These are phyloP conservation scores for Fusarium ambrosium DNA, from an alignment of 2,329 filamentous ascomycete species.

Conservation along the genomic window DNA sequence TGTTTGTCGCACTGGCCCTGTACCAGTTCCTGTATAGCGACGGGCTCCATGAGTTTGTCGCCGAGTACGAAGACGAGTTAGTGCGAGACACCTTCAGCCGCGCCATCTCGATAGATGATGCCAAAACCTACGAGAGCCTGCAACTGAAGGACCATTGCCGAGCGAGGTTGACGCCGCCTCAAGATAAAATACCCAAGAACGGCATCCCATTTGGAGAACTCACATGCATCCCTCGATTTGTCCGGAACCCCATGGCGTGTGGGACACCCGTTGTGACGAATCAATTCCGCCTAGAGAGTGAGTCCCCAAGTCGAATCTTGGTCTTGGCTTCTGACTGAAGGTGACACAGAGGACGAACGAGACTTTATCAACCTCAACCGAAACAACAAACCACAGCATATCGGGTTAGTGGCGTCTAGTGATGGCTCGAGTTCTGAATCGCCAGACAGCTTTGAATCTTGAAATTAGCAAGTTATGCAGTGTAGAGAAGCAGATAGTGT, in stretches of 20 bases:
- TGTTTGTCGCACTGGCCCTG: conserved; percentile 28
- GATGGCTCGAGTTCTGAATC: not conserved
- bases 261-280: conserved; percentile 35
- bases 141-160: conserved; percentile 32
- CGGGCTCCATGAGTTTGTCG: conserved; percentile 31
- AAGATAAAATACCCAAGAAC: conserved; percentile 20
- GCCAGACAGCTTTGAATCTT: not conserved
- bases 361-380: conserved; percentile 34
- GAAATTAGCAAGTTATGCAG: not conserved
- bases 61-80: conserved; percentile 37
- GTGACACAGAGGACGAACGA: conserved; percentile 9
- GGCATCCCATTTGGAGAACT: conserved; percentile 19
- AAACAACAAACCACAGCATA: conserved; percentile 30
- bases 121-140: conserved; percentile 27
- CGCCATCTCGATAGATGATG: conserved; percentile 33
- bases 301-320: conserved; percentile 5
- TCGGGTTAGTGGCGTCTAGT: conserved; percentile 1
- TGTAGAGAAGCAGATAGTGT: not conserved
- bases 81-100: conserved; percentile 27
- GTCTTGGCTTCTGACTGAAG: conserved; percentile 1
- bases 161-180: conserved; percentile 27
- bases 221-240: conserved; percentile 24
- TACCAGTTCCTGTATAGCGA: conserved; percentile 28
- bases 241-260: conserved; percentile 27
- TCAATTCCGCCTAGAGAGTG: conserved; percentile 21